These are phyloP conservation scores for Gossypium turneri DNA, from an alignment of 345 rosid genomes.

Conservation along the genomic window DNA sequence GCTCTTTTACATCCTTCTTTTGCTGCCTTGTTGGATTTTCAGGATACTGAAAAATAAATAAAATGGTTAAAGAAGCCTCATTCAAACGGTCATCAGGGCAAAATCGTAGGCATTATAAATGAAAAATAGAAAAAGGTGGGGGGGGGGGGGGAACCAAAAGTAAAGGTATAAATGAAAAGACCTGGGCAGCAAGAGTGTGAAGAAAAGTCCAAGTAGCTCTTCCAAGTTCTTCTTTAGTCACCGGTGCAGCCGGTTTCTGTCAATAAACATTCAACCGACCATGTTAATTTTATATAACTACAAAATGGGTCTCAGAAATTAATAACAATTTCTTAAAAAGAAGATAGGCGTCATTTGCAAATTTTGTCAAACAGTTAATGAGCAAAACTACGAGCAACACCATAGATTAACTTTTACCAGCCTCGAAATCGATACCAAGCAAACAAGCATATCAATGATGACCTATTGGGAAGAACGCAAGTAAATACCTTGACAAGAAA, in stretches of 20 bases:
- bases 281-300: not conserved
- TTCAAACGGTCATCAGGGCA: not conserved
- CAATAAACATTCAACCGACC: constrained; percentile 20
- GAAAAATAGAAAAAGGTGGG: not conserved
- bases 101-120: not conserved
- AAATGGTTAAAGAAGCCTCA: not conserved
- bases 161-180: constrained; percentile 16
- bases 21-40: constrained; percentile 95
- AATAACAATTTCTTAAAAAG: not conserved
- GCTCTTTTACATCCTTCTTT: constrained; percentile 82
- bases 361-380: constrained; percentile 47
- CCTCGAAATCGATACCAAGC: not conserved
- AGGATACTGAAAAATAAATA: constrained; percentile 62
- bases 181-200: constrained; percentile 97
- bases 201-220: constrained; percentile 95
- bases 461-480: not conserved
- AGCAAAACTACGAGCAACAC: not conserved
- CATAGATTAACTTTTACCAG: not conserved
- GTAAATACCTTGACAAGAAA: constrained; percentile 41
- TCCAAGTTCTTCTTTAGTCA: constrained; percentile 89
- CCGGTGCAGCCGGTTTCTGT: constrained; percentile 64
- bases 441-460: not conserved
- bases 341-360: not conserved
- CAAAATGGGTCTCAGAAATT: not conserved
- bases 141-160: not conserved